Evolutionary conservation across 1,284 basidiomycete genomes (phyloP).

Genomic region (Abortiporus biennis): DNA sequence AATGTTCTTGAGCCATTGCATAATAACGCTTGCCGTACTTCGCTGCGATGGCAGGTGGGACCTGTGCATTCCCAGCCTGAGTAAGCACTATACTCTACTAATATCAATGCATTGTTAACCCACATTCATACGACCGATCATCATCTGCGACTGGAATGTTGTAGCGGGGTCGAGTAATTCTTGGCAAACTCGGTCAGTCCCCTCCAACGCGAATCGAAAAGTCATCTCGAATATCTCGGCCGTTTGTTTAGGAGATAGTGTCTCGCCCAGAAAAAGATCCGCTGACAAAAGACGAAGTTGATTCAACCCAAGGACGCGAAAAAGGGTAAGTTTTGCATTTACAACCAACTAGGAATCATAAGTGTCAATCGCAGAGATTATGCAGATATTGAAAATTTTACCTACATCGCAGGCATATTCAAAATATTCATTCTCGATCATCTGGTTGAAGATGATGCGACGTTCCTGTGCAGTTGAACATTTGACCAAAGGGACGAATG

Average conservation of each 20-base stretch:
- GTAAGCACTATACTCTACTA: too few species aligned
- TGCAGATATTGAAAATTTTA: background rate
- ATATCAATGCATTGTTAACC: background rate
- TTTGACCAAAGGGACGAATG: background rate
- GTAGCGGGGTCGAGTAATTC: constrained; percentile 8
- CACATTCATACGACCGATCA: constrained; percentile 2
- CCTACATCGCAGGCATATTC: constrained; percentile 5
- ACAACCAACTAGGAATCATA: constrained; percentile 2
- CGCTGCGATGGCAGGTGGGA: background rate
- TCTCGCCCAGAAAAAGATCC: constrained; percentile 5
- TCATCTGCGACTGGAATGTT: constrained; percentile 8
- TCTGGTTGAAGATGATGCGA: background rate
- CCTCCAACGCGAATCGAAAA: constrained; percentile 2
- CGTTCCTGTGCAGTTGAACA: background rate
- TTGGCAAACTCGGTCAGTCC: background rate
- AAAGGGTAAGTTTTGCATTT: constrained; percentile 2
- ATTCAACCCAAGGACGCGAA: constrained; percentile 1
- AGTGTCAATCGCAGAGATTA: background rate
- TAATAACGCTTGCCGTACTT: constrained; percentile 8
- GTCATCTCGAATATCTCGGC: constrained; percentile 5
- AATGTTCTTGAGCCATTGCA: constrained; percentile 6
- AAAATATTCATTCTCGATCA: constrained; percentile 2
- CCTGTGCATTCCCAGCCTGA: constrained; percentile 1
- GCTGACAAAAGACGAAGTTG: constrained; percentile 3
- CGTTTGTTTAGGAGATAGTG: constrained; percentile 3